phyloP scores from a whole-genome alignment of 129 eudicot species.

The Lonicera japonica region DNA sequence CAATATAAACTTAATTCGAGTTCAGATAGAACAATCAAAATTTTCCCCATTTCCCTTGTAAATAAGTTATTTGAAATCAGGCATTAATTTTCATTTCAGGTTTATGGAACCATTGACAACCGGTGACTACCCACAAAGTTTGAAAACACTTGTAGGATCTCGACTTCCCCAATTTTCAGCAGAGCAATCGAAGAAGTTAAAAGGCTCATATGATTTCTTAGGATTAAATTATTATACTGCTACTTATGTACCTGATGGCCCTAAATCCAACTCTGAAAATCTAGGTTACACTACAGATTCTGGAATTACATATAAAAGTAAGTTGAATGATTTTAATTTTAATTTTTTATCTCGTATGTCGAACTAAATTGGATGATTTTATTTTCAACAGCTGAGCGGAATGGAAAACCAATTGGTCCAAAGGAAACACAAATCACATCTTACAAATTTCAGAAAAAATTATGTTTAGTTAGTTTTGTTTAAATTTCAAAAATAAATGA shows the following conservation, averaged over 20 bases:
- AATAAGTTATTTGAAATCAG: too few species aligned
- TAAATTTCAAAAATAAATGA: too few species aligned
- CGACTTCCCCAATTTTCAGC: neutral
- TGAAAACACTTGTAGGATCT: constrained; percentile 10
- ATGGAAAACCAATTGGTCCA: constrained; percentile 12
- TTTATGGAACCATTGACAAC: constrained; percentile 6
- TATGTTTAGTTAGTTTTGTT: too few species aligned
- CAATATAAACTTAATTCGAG: too few species aligned
- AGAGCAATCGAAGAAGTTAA: neutral
- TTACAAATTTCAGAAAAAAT: too few species aligned
- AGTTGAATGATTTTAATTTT: neutral
- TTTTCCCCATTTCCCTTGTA: too few species aligned
- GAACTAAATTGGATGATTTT: neutral
- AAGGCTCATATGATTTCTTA: constrained; percentile 12
- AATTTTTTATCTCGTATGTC: neutral
- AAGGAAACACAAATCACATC: neutral
- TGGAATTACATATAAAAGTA: neutral
- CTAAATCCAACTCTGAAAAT: neutral
- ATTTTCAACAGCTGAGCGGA: neutral
- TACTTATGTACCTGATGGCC: neutral
- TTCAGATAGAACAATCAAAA: too few species aligned
- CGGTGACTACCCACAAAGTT: constrained; percentile 19
- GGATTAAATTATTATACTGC: constrained; percentile 24
- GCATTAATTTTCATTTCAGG: constrained; percentile 6
- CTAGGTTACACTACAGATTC: neutral